Conservation (phyloP, 139 green algal genomes). For the Dunaliella primolecta region DNA sequence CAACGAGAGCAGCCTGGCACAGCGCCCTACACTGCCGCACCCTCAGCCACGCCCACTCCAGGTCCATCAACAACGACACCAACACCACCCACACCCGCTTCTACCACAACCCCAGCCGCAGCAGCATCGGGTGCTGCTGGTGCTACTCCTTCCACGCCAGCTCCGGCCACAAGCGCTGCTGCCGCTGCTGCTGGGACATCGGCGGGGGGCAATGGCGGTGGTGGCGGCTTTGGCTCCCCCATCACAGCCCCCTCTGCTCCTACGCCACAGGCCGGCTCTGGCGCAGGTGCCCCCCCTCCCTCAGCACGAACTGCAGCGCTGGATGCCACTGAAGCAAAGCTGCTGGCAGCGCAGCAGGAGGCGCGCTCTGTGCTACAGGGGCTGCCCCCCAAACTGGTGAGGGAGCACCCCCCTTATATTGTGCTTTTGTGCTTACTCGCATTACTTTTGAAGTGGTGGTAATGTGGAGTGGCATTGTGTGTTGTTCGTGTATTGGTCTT, state of each 20-base stretch:
- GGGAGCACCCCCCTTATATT: no score
- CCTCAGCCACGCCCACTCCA: no score
- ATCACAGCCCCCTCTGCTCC: background rate
- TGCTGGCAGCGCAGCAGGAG: constrained; percentile 11
- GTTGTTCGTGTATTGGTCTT: constrained; percentile 14
- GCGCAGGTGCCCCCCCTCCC: no score
- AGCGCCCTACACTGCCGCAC: no score
- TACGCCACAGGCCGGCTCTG: background rate
- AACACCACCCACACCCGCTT: background rate
- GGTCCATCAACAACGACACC: background rate
- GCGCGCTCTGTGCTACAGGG: constrained; percentile 17
- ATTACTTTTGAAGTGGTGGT: no score
- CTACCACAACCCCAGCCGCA: background rate
- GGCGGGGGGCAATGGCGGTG: no score
- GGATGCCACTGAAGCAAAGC: background rate
- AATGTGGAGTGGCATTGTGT: background rate
- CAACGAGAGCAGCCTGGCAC: no score
- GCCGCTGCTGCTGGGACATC: no score
- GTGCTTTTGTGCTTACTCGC: no score
- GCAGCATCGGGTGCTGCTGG: background rate
- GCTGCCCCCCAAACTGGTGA: constrained; percentile 29
- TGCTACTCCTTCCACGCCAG: background rate
- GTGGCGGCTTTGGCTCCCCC: no score
- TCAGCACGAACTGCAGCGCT: background rate
- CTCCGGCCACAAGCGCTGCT: no score